Base-by-base conservation (phyloP, 2,329 filamentous ascomycete genomes). In the Aspergillus sp. region DNA sequence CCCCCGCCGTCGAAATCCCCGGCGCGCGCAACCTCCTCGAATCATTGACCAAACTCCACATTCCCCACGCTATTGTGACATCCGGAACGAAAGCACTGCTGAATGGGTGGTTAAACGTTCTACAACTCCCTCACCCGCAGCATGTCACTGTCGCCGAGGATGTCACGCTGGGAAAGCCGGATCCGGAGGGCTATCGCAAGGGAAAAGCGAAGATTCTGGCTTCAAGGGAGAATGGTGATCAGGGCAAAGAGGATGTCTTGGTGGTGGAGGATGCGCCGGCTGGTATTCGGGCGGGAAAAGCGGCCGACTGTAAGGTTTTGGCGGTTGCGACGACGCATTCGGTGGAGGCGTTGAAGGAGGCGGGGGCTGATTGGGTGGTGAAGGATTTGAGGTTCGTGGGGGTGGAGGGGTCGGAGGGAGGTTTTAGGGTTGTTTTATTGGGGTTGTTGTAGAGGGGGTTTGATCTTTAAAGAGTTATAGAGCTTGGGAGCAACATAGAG, bases 121-220 rank as follows among this genome's bases (percentile, higher is more conserved):
- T 59, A 10, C 32, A 44, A 4, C 38, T 59, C 17, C 57, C 57
- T n/a, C 57, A 42, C 15, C 42, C 51, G n/a, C 44, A 42, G 7
- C 44, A 55, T 19, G 44, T 49, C 13, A 59, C 42, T 5, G 44
- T 49, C 1, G 57, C 57, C 8, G 57, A 59, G 10, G 57, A 59
- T 59, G 57, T 59, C 3, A 50, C 32, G 7, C 3, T 42, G 2
- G 57, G 57, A 17, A 59, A 59, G 23, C 51, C 57, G 4, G 51
- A 59, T 36, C 57, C 57, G 6, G 57, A 59, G 15, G 57, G 57
- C 6, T 59, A 55, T 57, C 27, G 11, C n/a, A 50, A 36, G 30
- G 54, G 42, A 2, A 39, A 49, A 21, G 25, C 17, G 19, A 36
- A 27, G 13, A n/a, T 50, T n/a, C 21, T 57, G 54, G 27, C 39